phyloP scores from a whole-genome alignment of 1,139 yeast species.

The Taphrina populina region DNA sequence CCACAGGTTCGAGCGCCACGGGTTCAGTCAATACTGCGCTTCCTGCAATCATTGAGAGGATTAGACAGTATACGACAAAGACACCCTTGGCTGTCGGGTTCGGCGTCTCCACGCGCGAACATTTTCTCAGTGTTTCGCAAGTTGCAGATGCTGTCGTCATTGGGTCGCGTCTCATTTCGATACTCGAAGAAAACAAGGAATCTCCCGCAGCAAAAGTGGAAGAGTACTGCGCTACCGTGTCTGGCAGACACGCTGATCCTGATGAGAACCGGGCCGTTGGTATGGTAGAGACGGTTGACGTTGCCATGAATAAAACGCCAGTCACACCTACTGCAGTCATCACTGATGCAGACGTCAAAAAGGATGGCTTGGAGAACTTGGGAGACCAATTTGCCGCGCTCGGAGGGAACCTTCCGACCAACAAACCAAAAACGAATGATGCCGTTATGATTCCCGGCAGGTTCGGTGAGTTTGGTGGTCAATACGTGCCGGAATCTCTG shows the following conservation, averaged over 20 bases:
- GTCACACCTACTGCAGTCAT: slow-evolving; percentile 39
- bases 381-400: slow-evolving; percentile 36
- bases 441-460: slow-evolving; percentile 57
- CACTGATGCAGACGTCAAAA: slow-evolving; percentile 37
- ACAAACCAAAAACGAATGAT: slow-evolving; percentile 13
- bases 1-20: slow-evolving; percentile 73
- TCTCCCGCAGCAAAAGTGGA: slow-evolving; percentile 58
- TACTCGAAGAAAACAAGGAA: slow-evolving; percentile 54
- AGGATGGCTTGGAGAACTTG: slow-evolving; percentile 23
- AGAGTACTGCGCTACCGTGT: slow-evolving; percentile 67
- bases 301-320: slow-evolving; percentile 31
- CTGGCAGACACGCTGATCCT: slow-evolving; percentile 51
- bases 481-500: slow-evolving; percentile 94
- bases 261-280: slow-evolving; percentile 40
- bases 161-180: slow-evolving; percentile 78
- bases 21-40: slow-evolving; percentile 64
- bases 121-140: slow-evolving; percentile 73
- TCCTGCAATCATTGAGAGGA: slow-evolving; percentile 67
- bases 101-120: slow-evolving; percentile 93
- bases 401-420: slow-evolving; percentile 31
- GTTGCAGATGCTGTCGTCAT: slow-evolving; percentile 90
- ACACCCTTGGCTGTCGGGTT: slow-evolving; percentile 95
- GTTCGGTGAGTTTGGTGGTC: slow-evolving; percentile 97
- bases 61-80: slow-evolving; percentile 68
- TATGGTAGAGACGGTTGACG: slow-evolving; percentile 36